Evolutionary conservation across 805 yeast species (phyloP), one percentile per base, ranked within the genome.

Genomic region (Zygotorulaspora sp.): DNA sequence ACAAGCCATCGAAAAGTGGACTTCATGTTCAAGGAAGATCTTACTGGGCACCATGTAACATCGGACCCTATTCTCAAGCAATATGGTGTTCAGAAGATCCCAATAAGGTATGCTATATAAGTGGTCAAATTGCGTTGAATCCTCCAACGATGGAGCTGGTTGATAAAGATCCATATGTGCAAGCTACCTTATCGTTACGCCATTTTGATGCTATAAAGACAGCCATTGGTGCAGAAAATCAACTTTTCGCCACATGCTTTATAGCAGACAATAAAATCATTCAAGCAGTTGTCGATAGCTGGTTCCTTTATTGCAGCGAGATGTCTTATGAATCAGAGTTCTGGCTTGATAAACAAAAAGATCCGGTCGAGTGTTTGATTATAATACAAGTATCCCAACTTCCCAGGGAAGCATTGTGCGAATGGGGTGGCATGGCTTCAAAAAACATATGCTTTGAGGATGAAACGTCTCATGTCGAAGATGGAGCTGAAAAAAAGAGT

Each of bases 21-120:
- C 65, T 90, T 11, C 97, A 92, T 54, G 87, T 92, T 6, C 90
- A 92, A 51, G 88, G 97, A 1, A 71, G 89, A 42, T 88, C 97
- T 27, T 89, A 84, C 58, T 92, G 98, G 98, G 97, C 97, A 0
- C 98, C 98, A 0, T 90, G 95, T 24, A 92, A 92, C 49, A 92
- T 92, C 31, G 98, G 98, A 0, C 98, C 98, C 0, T 92, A 92
- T 57, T 90, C 98, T 0, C 98, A 92, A 61, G 75, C 89, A 0
- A 76, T 79, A 8, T 61, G 59, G 57, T 38, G 36, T 5, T 60
- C 72, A 4, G 35, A 40, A n/a, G 79, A 77, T 45, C 58, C 53
- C 10, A 74, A 77, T 39, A 62, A 70, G 18, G 60, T 78, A 6
- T 79, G 82, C 2, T 68, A 71, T 24, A 58, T 89, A 9, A 85